Percentiles rank a stretch among this genome's conserved stretches.
Conservation (phyloP, 1,284 basidiomycete species). For the Ceratobasidium sp. region DNA sequence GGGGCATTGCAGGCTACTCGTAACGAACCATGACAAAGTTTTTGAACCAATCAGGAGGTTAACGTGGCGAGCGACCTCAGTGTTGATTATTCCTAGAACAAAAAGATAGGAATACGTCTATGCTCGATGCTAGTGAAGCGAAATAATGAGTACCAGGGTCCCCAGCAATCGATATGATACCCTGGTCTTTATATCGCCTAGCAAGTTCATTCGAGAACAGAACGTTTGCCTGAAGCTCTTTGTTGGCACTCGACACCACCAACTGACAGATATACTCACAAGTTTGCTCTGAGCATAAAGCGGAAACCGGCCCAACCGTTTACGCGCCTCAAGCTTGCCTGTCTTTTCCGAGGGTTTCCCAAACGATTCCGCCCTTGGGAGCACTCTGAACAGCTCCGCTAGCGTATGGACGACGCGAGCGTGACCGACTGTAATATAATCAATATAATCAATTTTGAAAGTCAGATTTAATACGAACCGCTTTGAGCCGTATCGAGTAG, state of each 20-base stretch:
- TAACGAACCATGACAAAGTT: no score
- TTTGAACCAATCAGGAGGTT: no score
- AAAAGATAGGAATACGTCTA: background rate
- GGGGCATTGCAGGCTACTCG: no score
- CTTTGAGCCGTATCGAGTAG: slow-evolving; percentile 54
- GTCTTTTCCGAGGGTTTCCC: slow-evolving; percentile 51
- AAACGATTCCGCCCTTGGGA: slow-evolving; percentile 49
- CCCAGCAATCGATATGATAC: no score
- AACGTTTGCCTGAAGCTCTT: slow-evolving; percentile 55
- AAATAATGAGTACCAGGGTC: slow-evolving; percentile 53
- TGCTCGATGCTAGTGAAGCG: no score
- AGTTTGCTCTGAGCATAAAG: slow-evolving; percentile 63
- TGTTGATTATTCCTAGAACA: background rate
- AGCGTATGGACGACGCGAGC: slow-evolving; percentile 59
- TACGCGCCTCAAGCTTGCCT: slow-evolving; percentile 45
- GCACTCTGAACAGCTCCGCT: slow-evolving; percentile 51
- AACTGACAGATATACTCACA: slow-evolving; percentile 44
- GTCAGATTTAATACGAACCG: background rate
- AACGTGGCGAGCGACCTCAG: no score
- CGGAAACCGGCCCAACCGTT: slow-evolving; percentile 45
- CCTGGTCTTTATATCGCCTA: slow-evolving; percentile 58
- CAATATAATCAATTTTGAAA: background rate
- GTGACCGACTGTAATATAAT: slow-evolving; percentile 49
- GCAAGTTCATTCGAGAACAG: slow-evolving; percentile 60
- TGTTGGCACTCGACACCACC: background rate